Conservation (phyloP, 495 filamentous ascomycete species). For the Chaetomium cochliodes region DNA sequence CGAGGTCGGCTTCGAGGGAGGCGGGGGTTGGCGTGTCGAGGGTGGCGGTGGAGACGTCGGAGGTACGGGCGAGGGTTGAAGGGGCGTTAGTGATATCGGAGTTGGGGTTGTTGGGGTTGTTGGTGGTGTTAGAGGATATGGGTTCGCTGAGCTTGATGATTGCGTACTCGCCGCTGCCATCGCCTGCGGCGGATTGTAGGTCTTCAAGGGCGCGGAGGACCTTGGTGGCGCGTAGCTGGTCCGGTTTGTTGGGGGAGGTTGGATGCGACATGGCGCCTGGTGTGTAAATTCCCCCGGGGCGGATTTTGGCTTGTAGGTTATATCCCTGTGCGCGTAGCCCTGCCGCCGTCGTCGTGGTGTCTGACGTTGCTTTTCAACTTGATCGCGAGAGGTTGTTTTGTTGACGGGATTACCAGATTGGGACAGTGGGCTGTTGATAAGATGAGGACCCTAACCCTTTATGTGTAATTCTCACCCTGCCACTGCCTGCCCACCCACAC, state of each 20-base stretch:
- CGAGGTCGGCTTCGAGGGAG: slow-evolving; percentile 77
- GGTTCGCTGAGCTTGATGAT: slow-evolving; percentile 76
- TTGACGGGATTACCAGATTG: slow-evolving; percentile 18
- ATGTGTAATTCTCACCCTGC: too few species aligned
- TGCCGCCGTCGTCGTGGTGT: neutral
- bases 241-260: slow-evolving; percentile 15
- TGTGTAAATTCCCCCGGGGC: neutral
- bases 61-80: slow-evolving; percentile 48
- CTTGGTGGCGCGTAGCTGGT: slow-evolving; percentile 26
- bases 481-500: too few species aligned
- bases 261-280: slow-evolving; percentile 16
- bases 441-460: slow-evolving; percentile 16
- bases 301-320: neutral
- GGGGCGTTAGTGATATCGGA: slow-evolving; percentile 18
- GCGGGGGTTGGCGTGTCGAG: slow-evolving; percentile 66
- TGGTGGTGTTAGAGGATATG: slow-evolving; percentile 47
- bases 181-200: slow-evolving; percentile 37
- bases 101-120: slow-evolving; percentile 32
- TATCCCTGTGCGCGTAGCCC: neutral
- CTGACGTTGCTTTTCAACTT: neutral
- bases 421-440: neutral
- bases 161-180: slow-evolving; percentile 55
- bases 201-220: slow-evolving; percentile 34
- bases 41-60: slow-evolving; percentile 64
- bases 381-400: slow-evolving; percentile 16